These are phyloP conservation scores for Jatropha multifida DNA, from an alignment of 441 rosid genomes.

Conservation along the genomic window DNA sequence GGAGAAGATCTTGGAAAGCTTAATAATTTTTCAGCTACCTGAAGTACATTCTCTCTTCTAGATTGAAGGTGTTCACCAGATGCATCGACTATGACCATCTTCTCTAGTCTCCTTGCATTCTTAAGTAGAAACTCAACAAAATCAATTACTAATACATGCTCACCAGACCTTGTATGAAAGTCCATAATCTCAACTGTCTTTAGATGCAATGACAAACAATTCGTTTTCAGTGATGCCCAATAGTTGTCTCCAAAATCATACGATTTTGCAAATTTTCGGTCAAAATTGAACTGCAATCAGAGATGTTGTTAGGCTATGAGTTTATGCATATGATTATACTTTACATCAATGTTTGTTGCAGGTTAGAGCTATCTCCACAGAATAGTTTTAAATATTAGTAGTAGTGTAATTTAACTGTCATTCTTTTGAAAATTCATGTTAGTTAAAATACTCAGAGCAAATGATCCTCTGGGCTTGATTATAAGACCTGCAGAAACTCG, in stretches of 20 bases:
- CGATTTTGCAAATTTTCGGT: not conserved
- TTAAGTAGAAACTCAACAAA: constrained; percentile 20
- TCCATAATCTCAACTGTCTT: constrained; percentile 20
- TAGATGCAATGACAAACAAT: not conserved
- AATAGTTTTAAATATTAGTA: too few relatives aligned
- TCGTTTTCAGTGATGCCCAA: not conserved
- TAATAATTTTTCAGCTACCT: not conserved
- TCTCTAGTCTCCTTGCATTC: constrained; percentile 19
- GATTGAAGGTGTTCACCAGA: not conserved
- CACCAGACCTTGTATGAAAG: not conserved
- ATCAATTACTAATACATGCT: not conserved
- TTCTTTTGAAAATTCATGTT: too few relatives aligned
- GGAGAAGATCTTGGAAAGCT: not conserved
- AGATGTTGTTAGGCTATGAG: not conserved
- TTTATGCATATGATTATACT: not conserved
- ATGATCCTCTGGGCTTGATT: not conserved
- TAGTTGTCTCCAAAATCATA: not conserved
- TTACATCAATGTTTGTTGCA: not conserved
- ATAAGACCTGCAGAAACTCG: not conserved
- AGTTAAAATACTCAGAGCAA: not conserved
- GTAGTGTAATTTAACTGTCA: too few relatives aligned
- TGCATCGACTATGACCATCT: not conserved
- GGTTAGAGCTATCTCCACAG: too few relatives aligned
- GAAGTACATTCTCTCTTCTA: not conserved
- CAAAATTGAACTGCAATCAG: constrained; percentile 6